Conservation (phyloP, 495 filamentous ascomycete genomes). For the Daldinia bambusicola region DNA sequence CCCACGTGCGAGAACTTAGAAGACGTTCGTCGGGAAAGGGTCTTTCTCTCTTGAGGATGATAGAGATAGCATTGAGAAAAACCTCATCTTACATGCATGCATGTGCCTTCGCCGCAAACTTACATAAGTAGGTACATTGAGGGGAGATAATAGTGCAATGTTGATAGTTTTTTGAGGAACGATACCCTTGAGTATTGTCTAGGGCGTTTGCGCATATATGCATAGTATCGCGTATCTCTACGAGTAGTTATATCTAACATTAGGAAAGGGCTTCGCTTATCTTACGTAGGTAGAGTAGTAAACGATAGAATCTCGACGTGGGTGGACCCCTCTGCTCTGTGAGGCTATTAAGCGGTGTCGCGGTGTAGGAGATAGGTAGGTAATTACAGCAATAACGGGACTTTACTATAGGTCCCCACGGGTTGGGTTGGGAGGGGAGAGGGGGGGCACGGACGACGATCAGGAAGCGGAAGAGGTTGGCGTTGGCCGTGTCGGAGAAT, state of each 20-base stretch:
- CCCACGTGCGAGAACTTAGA: constrained; percentile 1
- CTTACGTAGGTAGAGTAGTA: too few relatives aligned
- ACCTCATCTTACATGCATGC: neutral
- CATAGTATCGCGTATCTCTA: too few relatives aligned
- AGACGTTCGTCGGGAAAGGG: neutral
- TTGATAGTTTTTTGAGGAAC: neutral
- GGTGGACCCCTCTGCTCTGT: too few relatives aligned
- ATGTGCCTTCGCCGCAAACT: neutral
- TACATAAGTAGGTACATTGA: neutral
- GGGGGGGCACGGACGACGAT: constrained; percentile 23
- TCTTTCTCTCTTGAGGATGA: neutral
- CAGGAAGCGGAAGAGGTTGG: constrained; percentile 1
- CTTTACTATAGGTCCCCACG: constrained; percentile 34
- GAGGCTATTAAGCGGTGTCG: constrained; percentile 5
- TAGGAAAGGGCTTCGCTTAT: too few relatives aligned
- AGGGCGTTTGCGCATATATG: neutral
- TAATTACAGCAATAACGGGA: constrained; percentile 14
- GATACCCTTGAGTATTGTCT: neutral
- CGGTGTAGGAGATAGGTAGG: neutral
- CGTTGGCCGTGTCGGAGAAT: constrained; percentile 39
- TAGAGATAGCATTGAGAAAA: neutral
- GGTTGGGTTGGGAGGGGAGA: neutral
- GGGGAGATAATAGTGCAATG: neutral
- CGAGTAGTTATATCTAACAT: too few relatives aligned
- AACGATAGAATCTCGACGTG: neutral